phyloP scores from a whole-genome alignment of 805 yeast genomes.

The Wickerhamiella hasegawae region DNA sequence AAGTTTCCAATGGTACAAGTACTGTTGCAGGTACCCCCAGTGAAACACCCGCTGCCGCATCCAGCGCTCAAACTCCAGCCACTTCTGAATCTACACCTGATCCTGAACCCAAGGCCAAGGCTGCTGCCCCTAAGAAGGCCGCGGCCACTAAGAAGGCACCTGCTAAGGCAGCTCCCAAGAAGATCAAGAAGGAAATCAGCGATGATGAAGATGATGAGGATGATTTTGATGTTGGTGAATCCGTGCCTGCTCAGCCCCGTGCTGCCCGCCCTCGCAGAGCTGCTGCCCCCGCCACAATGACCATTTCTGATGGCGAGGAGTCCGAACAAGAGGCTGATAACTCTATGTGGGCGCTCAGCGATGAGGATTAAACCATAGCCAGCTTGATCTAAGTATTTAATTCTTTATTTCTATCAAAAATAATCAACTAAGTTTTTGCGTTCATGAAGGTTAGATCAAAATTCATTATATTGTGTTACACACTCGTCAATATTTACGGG shows the following conservation, averaged over 20 bases:
- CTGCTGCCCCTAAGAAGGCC: constrained; percentile 15
- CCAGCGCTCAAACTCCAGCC: constrained; percentile 3
- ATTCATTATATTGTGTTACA: background rate
- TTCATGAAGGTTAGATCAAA: background rate
- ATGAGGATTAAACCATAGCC: too few relatives aligned
- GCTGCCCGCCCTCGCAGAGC: background rate
- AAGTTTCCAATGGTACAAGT: too few relatives aligned
- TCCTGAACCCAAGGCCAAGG: constrained; percentile 16
- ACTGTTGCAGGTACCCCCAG: too few relatives aligned
- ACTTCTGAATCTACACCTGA: constrained; percentile 3
- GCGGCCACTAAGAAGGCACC: constrained; percentile 8
- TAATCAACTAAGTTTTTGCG: background rate
- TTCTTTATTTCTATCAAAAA: too few relatives aligned
- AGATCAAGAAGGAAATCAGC: background rate
- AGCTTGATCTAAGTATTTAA: too few relatives aligned
- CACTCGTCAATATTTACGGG: constrained; percentile 5
- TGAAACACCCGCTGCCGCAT: too few relatives aligned
- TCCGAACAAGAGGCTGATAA: constrained; percentile 1
- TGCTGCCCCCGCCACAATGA: constrained; percentile 1
- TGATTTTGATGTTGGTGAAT: constrained; percentile 4
- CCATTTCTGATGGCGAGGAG: background rate
- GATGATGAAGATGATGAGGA: constrained; percentile 1
- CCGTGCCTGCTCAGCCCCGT: too few relatives aligned
- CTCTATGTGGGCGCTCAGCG: too few relatives aligned
- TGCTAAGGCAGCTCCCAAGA: constrained; percentile 1